Evolutionary conservation across 2,329 filamentous ascomycete species (phyloP), one percentile per base, ranked within the genome.

Genomic region (Claviceps pusilla): DNA sequence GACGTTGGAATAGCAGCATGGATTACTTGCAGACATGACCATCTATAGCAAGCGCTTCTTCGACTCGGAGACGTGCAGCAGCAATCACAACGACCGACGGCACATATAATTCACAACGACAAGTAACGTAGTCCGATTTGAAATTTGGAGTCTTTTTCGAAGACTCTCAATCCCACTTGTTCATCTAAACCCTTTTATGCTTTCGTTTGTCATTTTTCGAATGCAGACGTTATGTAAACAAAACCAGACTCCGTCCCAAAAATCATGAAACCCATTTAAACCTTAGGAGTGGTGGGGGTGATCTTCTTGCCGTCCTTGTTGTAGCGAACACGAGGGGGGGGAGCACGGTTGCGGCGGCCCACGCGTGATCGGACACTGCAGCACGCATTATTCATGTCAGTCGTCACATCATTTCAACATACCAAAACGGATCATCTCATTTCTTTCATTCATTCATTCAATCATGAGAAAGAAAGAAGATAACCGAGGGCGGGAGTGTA

Each of bases 231-330:
- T 7, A 35, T 35, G 6, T 35, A 68, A 61, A 65, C 63, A 62
- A 63, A 63, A 63, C 66, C 65, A 64, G 65, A 69, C 66, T 66
- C 68, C 66, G 63, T 66, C 63, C 66, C 62, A 47, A 41, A 37
- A 37, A 61, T 59, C 54, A 62, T 64, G 59, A 62, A 57, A 59
- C 61, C 62, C 61, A 59, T 58, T 62, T 68, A 71, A 61, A 58
- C 67, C 68, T 71, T 71, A 56, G 69, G 63, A 61, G 64, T 51
- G 71, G 86, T 86, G 64, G 91, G 89, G 74, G 84, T 86, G 73
- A 98, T 84, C 87, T 98, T 98, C 89, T 98, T 98, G 82, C 90
- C 91, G 72, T 98, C 93, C 86, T 97, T 96, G 87, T 98, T 98
- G 89, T 95, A 98, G 70, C 93, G 83, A 69, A 98, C 90, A 73